Conservation (phyloP, 768 basidiomycete species). For the Termitomyces sp. region DNA sequence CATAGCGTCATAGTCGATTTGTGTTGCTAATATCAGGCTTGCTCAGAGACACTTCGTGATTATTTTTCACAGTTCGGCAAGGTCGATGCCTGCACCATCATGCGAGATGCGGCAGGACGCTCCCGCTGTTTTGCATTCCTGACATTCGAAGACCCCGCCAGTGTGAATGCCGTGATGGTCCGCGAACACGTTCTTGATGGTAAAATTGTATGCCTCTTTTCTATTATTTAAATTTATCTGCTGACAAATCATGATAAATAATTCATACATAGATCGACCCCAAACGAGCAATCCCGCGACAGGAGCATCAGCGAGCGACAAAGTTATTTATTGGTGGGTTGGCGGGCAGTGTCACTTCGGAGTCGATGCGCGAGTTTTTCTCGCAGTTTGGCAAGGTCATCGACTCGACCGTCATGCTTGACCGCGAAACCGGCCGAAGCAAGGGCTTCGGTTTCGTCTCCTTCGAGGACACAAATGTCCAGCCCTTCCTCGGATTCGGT, state of each 20-base stretch:
- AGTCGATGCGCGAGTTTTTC: slow-evolving; percentile 91
- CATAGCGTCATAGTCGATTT: slow-evolving; percentile 28
- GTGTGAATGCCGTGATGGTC: slow-evolving; percentile 95
- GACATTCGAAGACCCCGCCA: slow-evolving; percentile 90
- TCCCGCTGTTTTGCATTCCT: slow-evolving; percentile 98
- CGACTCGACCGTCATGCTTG: slow-evolving; percentile 98
- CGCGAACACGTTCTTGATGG: slow-evolving; percentile 94
- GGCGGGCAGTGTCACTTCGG: slow-evolving; percentile 87
- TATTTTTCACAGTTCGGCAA: slow-evolving; percentile 97
- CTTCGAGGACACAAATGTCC: slow-evolving; percentile 88
- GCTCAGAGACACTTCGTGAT: slow-evolving; percentile 67
- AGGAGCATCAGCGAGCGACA: slow-evolving; percentile 90
- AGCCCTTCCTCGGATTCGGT: slow-evolving; percentile 83
- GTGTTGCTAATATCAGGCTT: slow-evolving; percentile 36
- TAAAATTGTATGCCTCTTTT: slow-evolving; percentile 74
- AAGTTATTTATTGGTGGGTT: slow-evolving; percentile 97
- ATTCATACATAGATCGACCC: slow-evolving; percentile 90
- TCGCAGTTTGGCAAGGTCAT: slow-evolving; percentile 93
- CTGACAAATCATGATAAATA: neutral
- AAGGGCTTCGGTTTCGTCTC: slow-evolving; percentile 99
- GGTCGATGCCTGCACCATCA: slow-evolving; percentile 97
- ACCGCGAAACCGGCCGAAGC: slow-evolving; percentile 90
- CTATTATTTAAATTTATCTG: neutral
- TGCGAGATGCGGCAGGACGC: slow-evolving; percentile 93
- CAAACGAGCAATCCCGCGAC: slow-evolving; percentile 96